phyloP scores from a whole-genome alignment of 257 asterid genomes.

The Thymus quinquecostatus region DNA sequence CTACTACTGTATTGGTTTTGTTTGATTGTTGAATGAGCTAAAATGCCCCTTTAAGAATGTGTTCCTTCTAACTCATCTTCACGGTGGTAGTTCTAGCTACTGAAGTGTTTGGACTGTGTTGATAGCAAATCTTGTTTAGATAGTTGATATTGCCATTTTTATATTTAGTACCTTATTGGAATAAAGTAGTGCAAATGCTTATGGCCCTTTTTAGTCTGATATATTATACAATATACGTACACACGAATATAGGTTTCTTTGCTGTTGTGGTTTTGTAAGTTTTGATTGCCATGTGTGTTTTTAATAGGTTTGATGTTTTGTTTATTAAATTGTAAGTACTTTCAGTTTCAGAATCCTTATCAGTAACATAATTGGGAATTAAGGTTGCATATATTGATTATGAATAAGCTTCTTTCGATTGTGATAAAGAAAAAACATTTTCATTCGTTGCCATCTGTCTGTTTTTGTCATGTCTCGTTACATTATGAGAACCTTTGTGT shows the following conservation, averaged over 20 bases:
- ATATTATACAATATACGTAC: no score
- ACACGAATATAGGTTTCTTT: not conserved
- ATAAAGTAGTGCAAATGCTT: no score
- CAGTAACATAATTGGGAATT: not conserved
- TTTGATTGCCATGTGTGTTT: not conserved
- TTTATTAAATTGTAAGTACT: no score
- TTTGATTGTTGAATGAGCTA: not conserved
- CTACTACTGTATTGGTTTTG: not conserved
- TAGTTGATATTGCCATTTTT: not conserved
- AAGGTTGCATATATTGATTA: not conserved
- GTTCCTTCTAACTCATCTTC: not conserved
- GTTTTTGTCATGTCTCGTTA: not conserved
- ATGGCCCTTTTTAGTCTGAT: no score
- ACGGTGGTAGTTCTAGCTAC: not conserved
- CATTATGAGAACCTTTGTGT: no score
- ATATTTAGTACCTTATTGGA: not conserved
- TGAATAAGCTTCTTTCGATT: no score
- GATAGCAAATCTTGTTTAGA: not conserved
- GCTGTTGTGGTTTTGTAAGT: not conserved
- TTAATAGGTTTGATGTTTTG: not conserved
- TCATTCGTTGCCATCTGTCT: not conserved
- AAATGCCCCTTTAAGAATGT: not conserved
- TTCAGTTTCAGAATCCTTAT: no score
- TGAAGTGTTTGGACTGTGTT: not conserved
- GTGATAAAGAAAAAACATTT: no score